These are phyloP conservation scores for Climacium dendroides DNA, from an alignment of 225 moss, liverwort and hornwort genomes.

Conservation along the genomic window DNA sequence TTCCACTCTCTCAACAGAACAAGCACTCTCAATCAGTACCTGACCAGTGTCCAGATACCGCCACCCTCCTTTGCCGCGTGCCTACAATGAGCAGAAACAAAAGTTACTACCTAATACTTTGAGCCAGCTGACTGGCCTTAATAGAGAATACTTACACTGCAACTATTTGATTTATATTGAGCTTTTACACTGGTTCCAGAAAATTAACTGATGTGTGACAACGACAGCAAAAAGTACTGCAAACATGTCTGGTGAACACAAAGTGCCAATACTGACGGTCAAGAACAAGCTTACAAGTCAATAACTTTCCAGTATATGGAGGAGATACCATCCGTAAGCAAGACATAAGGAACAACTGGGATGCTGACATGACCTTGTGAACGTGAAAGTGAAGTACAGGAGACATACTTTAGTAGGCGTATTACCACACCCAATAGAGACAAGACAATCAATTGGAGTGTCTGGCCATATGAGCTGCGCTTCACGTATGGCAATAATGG, in stretches of 20 bases:
- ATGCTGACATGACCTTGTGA: neutral
- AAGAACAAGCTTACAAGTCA: neutral
- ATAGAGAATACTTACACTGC: neutral
- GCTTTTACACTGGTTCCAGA: neutral
- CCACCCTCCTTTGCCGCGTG: constrained; percentile 98
- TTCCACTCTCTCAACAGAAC: constrained; percentile 94
- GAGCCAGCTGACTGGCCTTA: neutral
- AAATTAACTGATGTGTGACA: neutral
- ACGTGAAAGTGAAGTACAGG: neutral
- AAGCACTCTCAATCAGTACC: constrained; percentile 98
- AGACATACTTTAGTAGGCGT: constrained; percentile 69
- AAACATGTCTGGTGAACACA: neutral
- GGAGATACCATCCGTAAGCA: neutral
- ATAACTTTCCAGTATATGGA: neutral
- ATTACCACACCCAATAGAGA: constrained; percentile 93
- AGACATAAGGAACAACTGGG: neutral
- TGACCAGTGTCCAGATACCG: constrained; percentile 98
- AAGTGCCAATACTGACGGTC: neutral
- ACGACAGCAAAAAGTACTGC: neutral
- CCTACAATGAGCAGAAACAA: constrained; percentile 33
- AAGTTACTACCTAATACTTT: neutral
- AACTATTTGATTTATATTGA: neutral
- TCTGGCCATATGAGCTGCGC: constrained; percentile 99
- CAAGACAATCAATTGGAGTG: constrained; percentile 71
- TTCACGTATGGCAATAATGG: constrained; percentile 93